A percentile compares a stretch with the other conserved stretches of the same genome.
phyloP scores from a whole-genome alignment of 1,139 yeast genomes.

The Nematodospora anomalae region DNA sequence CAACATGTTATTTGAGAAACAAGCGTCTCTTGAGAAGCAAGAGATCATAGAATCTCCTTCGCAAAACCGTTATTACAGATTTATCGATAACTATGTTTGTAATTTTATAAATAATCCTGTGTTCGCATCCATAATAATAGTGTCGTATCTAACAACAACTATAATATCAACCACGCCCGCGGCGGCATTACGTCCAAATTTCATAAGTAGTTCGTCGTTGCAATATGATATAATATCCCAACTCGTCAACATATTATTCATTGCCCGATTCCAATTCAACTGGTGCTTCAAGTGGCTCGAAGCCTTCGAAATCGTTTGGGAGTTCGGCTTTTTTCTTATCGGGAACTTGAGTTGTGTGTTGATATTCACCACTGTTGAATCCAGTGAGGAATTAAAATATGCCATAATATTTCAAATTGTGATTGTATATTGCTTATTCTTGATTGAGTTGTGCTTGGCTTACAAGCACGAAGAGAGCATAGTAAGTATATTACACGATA shows the following conservation, averaged over 20 bases:
- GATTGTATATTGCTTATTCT: conserved; percentile 3
- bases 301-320: background rate
- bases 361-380: background rate
- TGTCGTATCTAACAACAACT: background rate
- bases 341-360: background rate
- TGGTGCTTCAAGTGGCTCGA: no score
- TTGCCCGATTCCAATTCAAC: background rate
- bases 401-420: conserved; percentile 5
- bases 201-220: background rate
- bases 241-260: background rate
- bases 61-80: background rate
- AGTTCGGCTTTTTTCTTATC: background rate
- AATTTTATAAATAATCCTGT: background rate
- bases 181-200: background rate
- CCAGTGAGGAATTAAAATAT: conserved; percentile 1
- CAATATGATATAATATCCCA: background rate
- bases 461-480: background rate
- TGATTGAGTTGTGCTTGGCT: conserved; percentile 3
- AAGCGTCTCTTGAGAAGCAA: background rate
- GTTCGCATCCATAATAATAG: background rate
- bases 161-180: background rate
- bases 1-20: background rate
- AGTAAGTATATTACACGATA: background rate
- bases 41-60: background rate
- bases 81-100: background rate